Evolutionary conservation across 805 yeast genomes (phyloP).

Genomic region (Metschnikowia shivogae): DNA sequence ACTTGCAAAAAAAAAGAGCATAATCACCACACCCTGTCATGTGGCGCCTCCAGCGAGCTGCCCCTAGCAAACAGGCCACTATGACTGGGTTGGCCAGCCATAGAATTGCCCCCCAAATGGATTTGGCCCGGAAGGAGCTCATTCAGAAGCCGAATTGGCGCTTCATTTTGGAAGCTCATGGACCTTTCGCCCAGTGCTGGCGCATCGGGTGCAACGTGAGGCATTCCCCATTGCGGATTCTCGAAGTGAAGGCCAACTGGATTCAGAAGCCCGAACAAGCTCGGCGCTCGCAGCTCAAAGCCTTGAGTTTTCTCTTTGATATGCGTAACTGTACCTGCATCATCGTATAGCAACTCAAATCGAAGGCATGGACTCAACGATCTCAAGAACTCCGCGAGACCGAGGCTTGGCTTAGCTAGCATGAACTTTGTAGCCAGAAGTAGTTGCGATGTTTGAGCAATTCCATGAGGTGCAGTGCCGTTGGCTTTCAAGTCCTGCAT

Average conservation of each 20-base stretch:
- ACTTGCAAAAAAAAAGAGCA: too few species aligned
- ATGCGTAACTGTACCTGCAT: conserved; percentile 42
- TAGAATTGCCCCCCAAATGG: too few species aligned
- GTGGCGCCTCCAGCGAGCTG: too few species aligned
- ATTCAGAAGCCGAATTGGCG: neutral
- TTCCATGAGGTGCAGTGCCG: conserved; percentile 35
- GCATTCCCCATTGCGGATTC: neutral
- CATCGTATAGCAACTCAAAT: conserved; percentile 45
- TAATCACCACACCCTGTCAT: too few species aligned
- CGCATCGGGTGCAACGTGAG: neutral
- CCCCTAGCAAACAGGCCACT: too few species aligned
- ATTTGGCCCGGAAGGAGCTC: too few species aligned
- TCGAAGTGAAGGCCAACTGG: neutral
- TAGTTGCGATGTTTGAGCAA: conserved; percentile 31
- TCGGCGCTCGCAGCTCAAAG: neutral
- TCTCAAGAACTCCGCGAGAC: conserved; percentile 30
- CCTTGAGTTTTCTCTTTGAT: conserved; percentile 21
- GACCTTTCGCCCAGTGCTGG: neutral
- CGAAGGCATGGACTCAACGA: conserved; percentile 20
- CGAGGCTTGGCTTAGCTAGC: conserved; percentile 25
- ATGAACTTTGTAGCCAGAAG: conserved; percentile 30
- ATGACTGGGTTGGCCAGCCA: too few species aligned
- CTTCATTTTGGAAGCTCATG: neutral
- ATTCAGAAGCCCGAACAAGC: neutral
- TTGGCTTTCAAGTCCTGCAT: conserved; percentile 32